phyloP scores from a whole-genome alignment of 768 basidiomycete species.

The Trichaptum fuscoviolaceum region DNA sequence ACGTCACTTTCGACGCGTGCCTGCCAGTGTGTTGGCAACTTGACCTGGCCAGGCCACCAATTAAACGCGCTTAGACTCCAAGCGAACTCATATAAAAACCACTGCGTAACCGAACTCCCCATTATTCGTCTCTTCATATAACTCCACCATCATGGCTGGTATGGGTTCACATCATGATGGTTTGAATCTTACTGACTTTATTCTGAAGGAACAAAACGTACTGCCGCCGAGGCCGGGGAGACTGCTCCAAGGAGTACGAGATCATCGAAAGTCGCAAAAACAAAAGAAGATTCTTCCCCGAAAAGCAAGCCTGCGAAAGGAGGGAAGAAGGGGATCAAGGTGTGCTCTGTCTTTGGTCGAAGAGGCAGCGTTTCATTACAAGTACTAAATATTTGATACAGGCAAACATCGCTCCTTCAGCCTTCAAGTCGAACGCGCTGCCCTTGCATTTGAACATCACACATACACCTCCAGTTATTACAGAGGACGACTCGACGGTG shows the following conservation, averaged over 20 bases:
- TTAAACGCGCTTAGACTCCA: slow-evolving; percentile 6
- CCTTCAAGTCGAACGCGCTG: slow-evolving; percentile 60
- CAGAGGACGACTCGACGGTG: slow-evolving; percentile 28
- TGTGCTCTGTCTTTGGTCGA: slow-evolving; percentile 11
- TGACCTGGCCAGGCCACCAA: too few species aligned
- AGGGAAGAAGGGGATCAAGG: slow-evolving; percentile 44
- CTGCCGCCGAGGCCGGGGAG: slow-evolving; percentile 31
- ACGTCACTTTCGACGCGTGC: slow-evolving; percentile 30
- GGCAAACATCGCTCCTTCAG: slow-evolving; percentile 41
- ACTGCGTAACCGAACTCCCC: background rate
- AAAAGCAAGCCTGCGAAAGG: slow-evolving; percentile 29
- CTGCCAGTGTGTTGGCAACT: too few species aligned
- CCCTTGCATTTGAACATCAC: slow-evolving; percentile 67
- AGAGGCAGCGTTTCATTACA: background rate
- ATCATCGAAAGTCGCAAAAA: slow-evolving; percentile 48
- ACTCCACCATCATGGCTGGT: slow-evolving; percentile 25
- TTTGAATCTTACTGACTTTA: background rate
- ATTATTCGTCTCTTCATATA: background rate
- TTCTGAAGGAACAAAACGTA: slow-evolving; percentile 39
- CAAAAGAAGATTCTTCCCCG: slow-evolving; percentile 26
- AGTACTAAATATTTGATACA: slow-evolving; percentile 19
- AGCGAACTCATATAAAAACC: background rate
- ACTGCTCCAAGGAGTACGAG: slow-evolving; percentile 27
- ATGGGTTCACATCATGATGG: slow-evolving; percentile 11
- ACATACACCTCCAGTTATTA: slow-evolving; percentile 49